Evolutionary conservation across 176 grass and related monocot species (phyloP).

Genomic region (Melocanna baccifera): DNA sequence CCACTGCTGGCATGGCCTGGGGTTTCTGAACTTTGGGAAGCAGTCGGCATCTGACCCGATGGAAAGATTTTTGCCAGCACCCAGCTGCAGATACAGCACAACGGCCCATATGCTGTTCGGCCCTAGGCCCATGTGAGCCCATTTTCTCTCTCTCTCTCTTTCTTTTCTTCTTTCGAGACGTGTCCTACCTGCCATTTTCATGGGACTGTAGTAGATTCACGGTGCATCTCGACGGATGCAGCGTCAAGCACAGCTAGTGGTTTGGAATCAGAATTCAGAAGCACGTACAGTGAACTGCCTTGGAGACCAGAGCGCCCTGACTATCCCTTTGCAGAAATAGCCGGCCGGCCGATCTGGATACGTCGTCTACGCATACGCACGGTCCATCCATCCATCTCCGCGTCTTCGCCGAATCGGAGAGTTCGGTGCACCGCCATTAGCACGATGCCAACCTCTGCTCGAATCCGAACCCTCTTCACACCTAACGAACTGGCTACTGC

Average conservation of each 20-base stretch:
- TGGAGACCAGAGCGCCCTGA: neutral
- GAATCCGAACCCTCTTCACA: conserved; percentile 16
- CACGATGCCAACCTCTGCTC: neutral
- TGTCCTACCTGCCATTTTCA: neutral
- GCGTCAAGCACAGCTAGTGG: neutral
- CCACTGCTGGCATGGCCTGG: neutral
- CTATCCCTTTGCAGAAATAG: conserved; percentile 16
- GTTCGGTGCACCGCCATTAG: conserved; percentile 43
- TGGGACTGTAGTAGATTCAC: neutral
- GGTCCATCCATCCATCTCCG: conserved; percentile 31
- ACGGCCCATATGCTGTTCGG: neutral
- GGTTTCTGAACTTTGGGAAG: conserved; percentile 20
- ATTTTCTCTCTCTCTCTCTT: neutral
- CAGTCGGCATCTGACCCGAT: neutral
- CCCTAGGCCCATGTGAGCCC: too few species aligned
- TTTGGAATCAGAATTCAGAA: neutral
- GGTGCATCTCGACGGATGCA: neutral
- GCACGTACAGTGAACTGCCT: neutral
- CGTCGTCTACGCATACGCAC: neutral
- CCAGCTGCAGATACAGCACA: neutral
- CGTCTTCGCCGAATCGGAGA: conserved; percentile 22
- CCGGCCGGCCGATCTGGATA: neutral
- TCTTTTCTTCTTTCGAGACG: too few species aligned
- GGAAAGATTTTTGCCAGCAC: neutral
- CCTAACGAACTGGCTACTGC: neutral